Percentiles rank a stretch among this genome's conserved stretches.
Conservation (phyloP, 116 monocot genomes). For the Zostera marina region DNA sequence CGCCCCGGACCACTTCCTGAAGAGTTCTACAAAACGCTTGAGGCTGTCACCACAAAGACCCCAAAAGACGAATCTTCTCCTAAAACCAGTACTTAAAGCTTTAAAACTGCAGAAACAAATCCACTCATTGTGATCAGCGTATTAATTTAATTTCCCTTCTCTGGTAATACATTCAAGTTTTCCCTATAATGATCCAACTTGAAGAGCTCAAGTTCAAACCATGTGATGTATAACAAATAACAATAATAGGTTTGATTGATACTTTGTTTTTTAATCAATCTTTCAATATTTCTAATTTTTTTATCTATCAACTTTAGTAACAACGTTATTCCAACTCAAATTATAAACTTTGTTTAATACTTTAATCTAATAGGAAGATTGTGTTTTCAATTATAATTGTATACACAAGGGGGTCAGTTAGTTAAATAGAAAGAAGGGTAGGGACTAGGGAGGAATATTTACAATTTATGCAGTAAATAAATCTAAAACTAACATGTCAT, state of each 20-base stretch:
- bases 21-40: conserved; percentile 59
- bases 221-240: no score
- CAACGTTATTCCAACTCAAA: background rate
- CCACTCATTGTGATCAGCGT: background rate
- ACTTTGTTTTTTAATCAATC: background rate
- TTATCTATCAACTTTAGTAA: no score
- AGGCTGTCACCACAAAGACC: conserved; percentile 11
- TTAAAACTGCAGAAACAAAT: background rate
- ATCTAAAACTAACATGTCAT: no score
- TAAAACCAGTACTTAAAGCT: conserved; percentile 2
- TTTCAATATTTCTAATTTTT: no score
- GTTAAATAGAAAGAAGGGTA: no score
- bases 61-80: conserved; percentile 7
- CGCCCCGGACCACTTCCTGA: conserved; percentile 40
- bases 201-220: background rate
- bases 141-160: background rate
- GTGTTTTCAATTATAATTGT: no score
- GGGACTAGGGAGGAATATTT: no score
- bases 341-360: background rate
- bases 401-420: no score
- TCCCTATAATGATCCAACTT: conserved; percentile 2
- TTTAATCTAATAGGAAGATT: no score
- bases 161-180: conserved; percentile 1
- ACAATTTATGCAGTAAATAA: no score
- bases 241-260: background rate